These are phyloP conservation scores for Aspergillus ellipticus DNA, from an alignment of 495 filamentous ascomycete genomes.

Conservation along the genomic window DNA sequence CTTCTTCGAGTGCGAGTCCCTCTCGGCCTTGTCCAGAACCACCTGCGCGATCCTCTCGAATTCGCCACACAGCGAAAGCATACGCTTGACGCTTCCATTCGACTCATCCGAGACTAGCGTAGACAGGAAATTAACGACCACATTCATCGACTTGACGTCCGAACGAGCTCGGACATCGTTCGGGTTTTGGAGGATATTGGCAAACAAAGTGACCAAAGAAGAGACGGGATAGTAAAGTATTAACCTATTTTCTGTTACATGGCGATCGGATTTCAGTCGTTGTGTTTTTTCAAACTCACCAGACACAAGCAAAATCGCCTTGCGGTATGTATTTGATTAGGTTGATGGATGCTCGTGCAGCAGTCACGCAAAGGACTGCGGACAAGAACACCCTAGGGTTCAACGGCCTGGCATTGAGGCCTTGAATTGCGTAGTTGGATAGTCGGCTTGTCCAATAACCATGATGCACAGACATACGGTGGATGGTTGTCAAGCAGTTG, in stretches of 20 bases:
- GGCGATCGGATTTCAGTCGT: background rate
- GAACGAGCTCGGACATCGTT: conserved; percentile 82
- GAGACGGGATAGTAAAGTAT: conserved; percentile 97
- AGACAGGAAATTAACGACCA: conserved; percentile 86
- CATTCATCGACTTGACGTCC: conserved; percentile 85
- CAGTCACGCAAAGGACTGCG: conserved; percentile 84
- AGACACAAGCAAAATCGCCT: conserved; percentile 91
- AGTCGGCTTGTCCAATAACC: conserved; percentile 96
- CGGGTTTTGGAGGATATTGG: conserved; percentile 95
- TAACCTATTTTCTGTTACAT: conserved; percentile 56
- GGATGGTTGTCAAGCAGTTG: conserved; percentile 95
- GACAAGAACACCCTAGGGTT: conserved; percentile 96
- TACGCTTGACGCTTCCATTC: conserved; percentile 82
- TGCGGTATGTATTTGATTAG: conserved; percentile 94
- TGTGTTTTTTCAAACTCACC: conserved; percentile 54
- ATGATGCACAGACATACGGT: conserved; percentile 97
- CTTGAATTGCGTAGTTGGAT: conserved; percentile 92
- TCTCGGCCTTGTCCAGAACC: conserved; percentile 86
- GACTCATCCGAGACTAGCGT: conserved; percentile 72
- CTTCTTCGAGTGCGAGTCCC: conserved; percentile 67
- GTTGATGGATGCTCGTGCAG: conserved; percentile 88
- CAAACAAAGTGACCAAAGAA: conserved; percentile 90
- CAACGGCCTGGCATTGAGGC: conserved; percentile 81
- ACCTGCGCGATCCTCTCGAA: conserved; percentile 93
- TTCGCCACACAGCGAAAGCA: conserved; percentile 88